These are phyloP conservation scores for Blastocystis sp. DNA, from an alignment of 352 stramenopile species.

Conservation along the genomic window DNA sequence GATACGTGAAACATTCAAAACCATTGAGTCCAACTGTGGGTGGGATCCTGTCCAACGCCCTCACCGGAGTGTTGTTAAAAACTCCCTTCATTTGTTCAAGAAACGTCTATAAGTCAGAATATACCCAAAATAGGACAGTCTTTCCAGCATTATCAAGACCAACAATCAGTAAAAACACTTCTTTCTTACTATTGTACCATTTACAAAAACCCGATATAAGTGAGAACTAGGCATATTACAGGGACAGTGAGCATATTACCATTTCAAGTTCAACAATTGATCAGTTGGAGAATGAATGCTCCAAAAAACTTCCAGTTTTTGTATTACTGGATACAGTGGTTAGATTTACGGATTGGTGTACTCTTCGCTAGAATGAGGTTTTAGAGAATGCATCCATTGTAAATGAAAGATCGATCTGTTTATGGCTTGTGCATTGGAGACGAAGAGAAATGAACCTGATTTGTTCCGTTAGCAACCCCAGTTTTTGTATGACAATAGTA, in stretches of 20 bases:
- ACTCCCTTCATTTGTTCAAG: conserved; percentile 81
- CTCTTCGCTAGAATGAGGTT: too few species aligned
- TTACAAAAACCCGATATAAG: conserved; percentile 74
- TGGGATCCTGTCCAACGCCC: conserved; percentile 80
- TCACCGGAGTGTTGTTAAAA: conserved; percentile 77
- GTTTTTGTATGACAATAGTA: too few species aligned
- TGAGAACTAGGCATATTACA: conserved; percentile 70
- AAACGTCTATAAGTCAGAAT: conserved; percentile 68
- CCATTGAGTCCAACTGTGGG: conserved; percentile 82
- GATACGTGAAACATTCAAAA: conserved; percentile 62
- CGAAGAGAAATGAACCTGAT: too few species aligned
- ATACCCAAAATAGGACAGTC: conserved; percentile 65
- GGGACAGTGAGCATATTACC: neutral
- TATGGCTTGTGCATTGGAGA: too few species aligned
- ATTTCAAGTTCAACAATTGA: neutral
- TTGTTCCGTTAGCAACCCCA: too few species aligned
- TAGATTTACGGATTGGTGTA: too few species aligned
- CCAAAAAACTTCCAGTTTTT: too few species aligned
- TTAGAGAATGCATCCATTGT: too few species aligned
- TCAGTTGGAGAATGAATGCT: too few species aligned
- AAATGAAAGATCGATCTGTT: too few species aligned
- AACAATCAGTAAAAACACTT: conserved; percentile 82
- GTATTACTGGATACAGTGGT: too few species aligned
- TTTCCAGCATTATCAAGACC: conserved; percentile 83
- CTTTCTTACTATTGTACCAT: conserved; percentile 76